Base-by-base conservation (phyloP, 768 basidiomycete genomes). In the Sarcodon sp. region DNA sequence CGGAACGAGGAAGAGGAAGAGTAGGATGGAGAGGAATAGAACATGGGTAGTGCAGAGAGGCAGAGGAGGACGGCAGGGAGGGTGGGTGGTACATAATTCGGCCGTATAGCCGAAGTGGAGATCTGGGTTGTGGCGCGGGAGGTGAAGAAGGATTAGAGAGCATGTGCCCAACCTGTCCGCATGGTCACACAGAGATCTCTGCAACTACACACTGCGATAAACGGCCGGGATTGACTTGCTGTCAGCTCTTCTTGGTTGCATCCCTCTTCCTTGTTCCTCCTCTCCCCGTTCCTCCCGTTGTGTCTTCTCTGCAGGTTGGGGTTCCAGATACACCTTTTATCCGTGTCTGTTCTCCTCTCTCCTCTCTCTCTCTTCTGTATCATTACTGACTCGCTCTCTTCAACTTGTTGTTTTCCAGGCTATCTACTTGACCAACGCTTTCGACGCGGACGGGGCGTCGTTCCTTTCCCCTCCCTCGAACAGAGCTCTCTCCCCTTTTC, bases 321-420 rank as follows among this genome's bases (percentile, higher is more conserved):
- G 60, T 51, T 51, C 52, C 37, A 44, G 53, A 49, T 37, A 50
- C 49, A 48, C 51, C 50, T 48, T 43, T 50, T 36, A 31, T 52
- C 48, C 56, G 36, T 53, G 56, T 31, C 13, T 47, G 33, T 39
- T 54, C 46, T 50, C 51, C 13, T 58, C 62, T 45, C 61, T 59
- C 34, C 56, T 61, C 37, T 52, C 58, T 27, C 18, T 59, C 64
- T n/a, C 55, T 55, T 0, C 54, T 56, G 13, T 27, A 27, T 54
- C 58, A 7, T 53, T 58, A 49, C 12, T 55, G 56, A 9, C 51
- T 56, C 43, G 33, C 35, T 39, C 46, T 44, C n/a, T 44, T 18
- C 37, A 18, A 8, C 8, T 27, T 46, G 33, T 9, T 12, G 21
- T 45, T 50, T 39, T 34, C 32, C n/a, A 27, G 21, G 34, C 35